Conservation (phyloP, 768 basidiomycete genomes). For the Infundibulicybe gibba region DNA sequence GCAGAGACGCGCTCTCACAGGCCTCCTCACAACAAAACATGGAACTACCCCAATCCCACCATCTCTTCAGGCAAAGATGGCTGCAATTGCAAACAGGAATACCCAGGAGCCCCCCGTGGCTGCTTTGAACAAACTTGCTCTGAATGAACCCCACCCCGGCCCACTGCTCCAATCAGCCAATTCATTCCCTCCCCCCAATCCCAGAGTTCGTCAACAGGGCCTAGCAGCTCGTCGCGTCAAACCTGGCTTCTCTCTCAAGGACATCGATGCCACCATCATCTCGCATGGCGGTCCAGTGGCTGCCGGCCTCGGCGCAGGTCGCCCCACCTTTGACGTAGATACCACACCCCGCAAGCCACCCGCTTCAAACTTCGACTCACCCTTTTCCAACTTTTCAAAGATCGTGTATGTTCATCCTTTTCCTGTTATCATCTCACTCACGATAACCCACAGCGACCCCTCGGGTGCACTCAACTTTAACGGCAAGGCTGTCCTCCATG, state of each 20-base stretch:
- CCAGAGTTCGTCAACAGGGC: slow-evolving; percentile 18
- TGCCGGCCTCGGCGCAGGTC: slow-evolving; percentile 70
- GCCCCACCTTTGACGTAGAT: slow-evolving; percentile 45
- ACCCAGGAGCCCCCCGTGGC: slow-evolving; percentile 7
- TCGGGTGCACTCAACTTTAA: slow-evolving; percentile 93
- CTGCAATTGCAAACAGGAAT: slow-evolving; percentile 43
- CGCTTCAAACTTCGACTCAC: slow-evolving; percentile 54
- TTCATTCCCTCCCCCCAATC: slow-evolving; percentile 9
- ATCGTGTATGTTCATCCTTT: slow-evolving; percentile 69
- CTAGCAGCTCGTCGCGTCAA: slow-evolving; percentile 44
- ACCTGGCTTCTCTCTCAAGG: slow-evolving; percentile 59
- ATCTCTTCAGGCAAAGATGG: slow-evolving; percentile 90
- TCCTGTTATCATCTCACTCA: slow-evolving; percentile 2
- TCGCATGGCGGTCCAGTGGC: slow-evolving; percentile 52
- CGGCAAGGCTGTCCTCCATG: slow-evolving; percentile 90
- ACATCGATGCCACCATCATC: slow-evolving; percentile 46
- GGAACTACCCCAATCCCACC: slow-evolving; percentile 78
- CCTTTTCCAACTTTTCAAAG: slow-evolving; percentile 90
- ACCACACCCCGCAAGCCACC: slow-evolving; percentile 27
- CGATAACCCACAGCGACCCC: slow-evolving; percentile 64
- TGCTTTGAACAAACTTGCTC: slow-evolving; percentile 7
- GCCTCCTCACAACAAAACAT: slow-evolving; percentile 38
- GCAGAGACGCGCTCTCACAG: slow-evolving; percentile 22
- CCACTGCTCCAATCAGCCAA: slow-evolving; percentile 18
- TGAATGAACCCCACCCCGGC: slow-evolving; percentile 11